Conservation (phyloP, 371 early-diverging fungal species). For the Syncephalastrum monosporum region DNA sequence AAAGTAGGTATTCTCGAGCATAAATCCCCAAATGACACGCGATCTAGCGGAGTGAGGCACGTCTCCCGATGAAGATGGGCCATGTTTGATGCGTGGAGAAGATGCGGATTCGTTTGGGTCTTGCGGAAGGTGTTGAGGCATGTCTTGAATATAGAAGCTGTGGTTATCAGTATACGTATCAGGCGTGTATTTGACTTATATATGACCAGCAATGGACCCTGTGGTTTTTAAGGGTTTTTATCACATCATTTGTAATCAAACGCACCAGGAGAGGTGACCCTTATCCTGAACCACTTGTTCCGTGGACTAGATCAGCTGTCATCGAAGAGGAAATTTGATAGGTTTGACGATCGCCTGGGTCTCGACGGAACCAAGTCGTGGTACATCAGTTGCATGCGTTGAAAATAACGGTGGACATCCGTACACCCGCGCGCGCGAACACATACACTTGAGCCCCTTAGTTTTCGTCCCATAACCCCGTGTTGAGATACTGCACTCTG, state of each 20-base stretch:
- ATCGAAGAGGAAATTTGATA: background rate
- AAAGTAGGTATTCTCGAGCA: slow-evolving; percentile 47
- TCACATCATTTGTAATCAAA: too few relatives aligned
- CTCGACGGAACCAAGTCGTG: background rate
- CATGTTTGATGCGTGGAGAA: background rate
- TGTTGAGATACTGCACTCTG: background rate
- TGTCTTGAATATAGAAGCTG: too few relatives aligned
- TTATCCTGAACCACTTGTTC: too few relatives aligned
- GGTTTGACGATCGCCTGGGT: slow-evolving; percentile 8
- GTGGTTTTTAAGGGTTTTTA: too few relatives aligned
- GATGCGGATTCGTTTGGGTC: background rate
- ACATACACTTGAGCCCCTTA: background rate
- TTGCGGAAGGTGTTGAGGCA: too few relatives aligned
- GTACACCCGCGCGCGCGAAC: too few relatives aligned
- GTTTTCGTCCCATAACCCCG: slow-evolving; percentile 1
- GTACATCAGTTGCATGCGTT: background rate
- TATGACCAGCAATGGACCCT: too few relatives aligned
- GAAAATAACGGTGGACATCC: too few relatives aligned
- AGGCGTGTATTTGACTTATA: too few relatives aligned
- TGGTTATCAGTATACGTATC: too few relatives aligned
- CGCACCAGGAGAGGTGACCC: too few relatives aligned
- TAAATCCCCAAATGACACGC: slow-evolving; percentile 41
- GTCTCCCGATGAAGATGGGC: background rate
- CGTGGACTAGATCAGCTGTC: too few relatives aligned
- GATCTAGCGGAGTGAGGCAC: background rate